These are phyloP conservation scores for Deinandra increscens DNA, from an alignment of 129 eudicot species.

Conservation along the genomic window DNA sequence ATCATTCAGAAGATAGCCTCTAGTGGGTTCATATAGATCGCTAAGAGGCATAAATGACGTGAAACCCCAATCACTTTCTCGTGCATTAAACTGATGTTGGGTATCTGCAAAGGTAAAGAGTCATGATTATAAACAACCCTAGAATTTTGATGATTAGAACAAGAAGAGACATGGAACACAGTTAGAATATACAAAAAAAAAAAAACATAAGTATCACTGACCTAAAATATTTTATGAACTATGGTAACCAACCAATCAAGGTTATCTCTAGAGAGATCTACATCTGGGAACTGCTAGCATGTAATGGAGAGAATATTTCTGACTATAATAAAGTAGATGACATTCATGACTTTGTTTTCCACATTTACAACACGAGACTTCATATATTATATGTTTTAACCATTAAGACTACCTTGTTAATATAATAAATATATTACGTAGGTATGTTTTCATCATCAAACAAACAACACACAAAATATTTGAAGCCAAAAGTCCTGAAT, in stretches of 20 bases:
- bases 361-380: background rate
- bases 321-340: background rate
- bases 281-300: background rate
- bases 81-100: slow-evolving; percentile 73
- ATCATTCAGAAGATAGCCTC: slow-evolving; percentile 78
- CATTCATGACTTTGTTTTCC: background rate
- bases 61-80: slow-evolving; percentile 99
- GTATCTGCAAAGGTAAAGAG: slow-evolving; percentile 54
- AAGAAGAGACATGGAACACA: background rate
- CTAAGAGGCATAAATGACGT: slow-evolving; percentile 90
- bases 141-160: background rate
- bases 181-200: background rate
- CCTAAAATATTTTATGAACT: too few species aligned
- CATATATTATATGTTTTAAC: background rate
- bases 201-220: too few species aligned
- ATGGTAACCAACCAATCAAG: too few species aligned
- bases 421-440: background rate
- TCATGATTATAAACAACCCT: slow-evolving; percentile 13
- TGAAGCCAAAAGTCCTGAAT: too few species aligned
- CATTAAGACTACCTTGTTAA: background rate
- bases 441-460: background rate
- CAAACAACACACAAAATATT: background rate
- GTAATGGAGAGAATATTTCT: background rate
- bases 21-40: slow-evolving; percentile 74
- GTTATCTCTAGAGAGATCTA: too few species aligned